Conservation (phyloP, 2,329 filamentous ascomycete species). For the Trichoderma sp. region DNA sequence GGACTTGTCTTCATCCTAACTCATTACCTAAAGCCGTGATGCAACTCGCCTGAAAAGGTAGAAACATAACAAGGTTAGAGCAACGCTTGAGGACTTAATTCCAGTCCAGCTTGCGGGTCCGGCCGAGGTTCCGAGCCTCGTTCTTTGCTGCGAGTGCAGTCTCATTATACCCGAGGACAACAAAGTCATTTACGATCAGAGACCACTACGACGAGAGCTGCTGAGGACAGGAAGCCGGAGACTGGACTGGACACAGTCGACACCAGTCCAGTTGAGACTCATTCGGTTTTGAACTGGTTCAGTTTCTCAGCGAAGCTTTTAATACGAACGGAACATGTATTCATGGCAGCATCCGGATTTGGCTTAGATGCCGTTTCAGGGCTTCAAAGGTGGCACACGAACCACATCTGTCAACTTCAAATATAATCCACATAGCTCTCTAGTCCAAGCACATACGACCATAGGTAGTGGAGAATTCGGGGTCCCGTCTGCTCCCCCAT, state of each 20-base stretch:
- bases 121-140: not conserved
- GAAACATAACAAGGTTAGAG: not conserved
- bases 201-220: not conserved
- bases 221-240: not conserved
- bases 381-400: too few species aligned
- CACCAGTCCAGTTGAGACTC: not conserved
- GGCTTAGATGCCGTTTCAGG: too few species aligned
- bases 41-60: not conserved
- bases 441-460: not conserved
- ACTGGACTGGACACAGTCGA: not conserved
- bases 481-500: not conserved
- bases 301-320: too few species aligned
- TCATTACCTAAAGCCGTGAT: not conserved
- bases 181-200: not conserved
- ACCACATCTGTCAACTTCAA: too few species aligned
- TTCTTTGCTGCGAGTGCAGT: not conserved
- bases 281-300: not conserved
- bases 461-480: not conserved
- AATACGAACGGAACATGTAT: too few species aligned
- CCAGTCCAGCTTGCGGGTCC: not conserved
- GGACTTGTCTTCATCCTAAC: not conserved
- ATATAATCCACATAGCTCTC: too few species aligned
- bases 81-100: not conserved
- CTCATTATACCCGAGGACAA: not conserved
- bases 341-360: too few species aligned